A percentile compares a stretch with the other conserved stretches of the same genome.
phyloP scores from a whole-genome alignment of 495 filamentous ascomycete genomes.

The Daldinia bambusicola region DNA sequence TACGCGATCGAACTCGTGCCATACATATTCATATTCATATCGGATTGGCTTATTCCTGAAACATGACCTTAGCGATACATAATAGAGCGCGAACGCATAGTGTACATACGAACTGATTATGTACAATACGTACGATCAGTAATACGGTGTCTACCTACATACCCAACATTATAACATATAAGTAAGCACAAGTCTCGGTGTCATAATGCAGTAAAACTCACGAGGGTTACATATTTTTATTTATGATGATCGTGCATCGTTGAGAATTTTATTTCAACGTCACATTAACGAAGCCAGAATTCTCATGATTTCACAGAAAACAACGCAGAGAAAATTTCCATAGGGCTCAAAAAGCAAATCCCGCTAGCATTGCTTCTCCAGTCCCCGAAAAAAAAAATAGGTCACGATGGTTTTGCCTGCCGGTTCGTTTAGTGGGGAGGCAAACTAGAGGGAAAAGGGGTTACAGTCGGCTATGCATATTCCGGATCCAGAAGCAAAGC shows the following conservation, averaged over 20 bases:
- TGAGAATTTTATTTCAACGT: no score
- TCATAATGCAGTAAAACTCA: not conserved
- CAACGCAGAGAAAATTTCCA: not conserved
- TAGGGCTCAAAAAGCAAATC: not conserved
- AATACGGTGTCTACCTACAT: not conserved
- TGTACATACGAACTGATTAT: not conserved
- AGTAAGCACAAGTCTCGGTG: not conserved
- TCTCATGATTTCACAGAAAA: not conserved
- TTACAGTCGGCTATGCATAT: constrained; percentile 5
- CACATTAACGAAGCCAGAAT: no score
- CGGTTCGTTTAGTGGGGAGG: not conserved
- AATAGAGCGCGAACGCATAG: constrained; percentile 1
- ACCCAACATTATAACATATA: not conserved
- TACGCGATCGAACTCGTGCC: constrained; percentile 19
- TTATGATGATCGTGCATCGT: no score
- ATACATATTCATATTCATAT: constrained; percentile 22
- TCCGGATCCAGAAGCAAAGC: constrained; percentile 18
- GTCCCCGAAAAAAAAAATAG: not conserved
- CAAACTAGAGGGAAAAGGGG: not conserved
- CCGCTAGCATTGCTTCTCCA: not conserved
- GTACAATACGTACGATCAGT: not conserved
- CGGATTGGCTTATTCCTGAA: constrained; percentile 37
- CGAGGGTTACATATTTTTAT: not conserved
- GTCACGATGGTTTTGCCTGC: constrained; percentile 6
- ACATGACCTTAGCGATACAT: constrained; percentile 22